Base-by-base conservation (phyloP, 306 rosid species). In the Prosopis cineraria region DNA sequence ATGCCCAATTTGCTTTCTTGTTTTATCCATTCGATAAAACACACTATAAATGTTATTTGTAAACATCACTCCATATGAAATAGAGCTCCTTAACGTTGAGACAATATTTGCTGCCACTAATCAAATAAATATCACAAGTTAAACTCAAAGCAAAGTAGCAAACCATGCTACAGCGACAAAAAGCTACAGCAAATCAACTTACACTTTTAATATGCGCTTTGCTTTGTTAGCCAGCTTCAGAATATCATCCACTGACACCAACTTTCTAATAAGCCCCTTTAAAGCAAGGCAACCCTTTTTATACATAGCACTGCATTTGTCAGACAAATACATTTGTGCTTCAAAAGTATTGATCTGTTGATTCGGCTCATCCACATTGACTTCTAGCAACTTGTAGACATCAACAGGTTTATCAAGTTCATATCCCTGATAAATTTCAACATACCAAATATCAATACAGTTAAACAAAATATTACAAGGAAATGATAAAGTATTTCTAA, bases 161-260 rank as follows among this genome's bases (percentile, higher is more conserved):
- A 3, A 34, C 30, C 70, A 48, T 37, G 50, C 7, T 70, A 60
- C 67, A 63, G 45, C 47, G 72, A 36, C 39, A 43, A 79, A 75
- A 72, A 72, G 73, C 24, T 70, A 70, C 17, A 47, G 83, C 33
- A 41, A 78, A 64, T 56, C 59, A 64, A 84, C 98, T 89, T 87
- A 95, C 99, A 80, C 85, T 73, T 84, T 86, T 84, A 95, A 74
- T 78, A 95, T 91, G 76, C 30, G 11, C 80, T 80, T 88, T 68
- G 86, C 83, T 22, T 62, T 33, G 60, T 13, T 19, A 65, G 87
- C 70, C 75, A 90, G 83, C 75, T 82, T 88, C 79, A 19, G 72
- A 73, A 93, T 84, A 93, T 89, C 96, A 25, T 85, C 80, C 60
- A 62, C 53, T n/a, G n/a, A n/a, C n/a, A n/a, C n/a, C n/a, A n/a